Percentiles rank a stretch among this genome's conserved stretches.
phyloP scores from a whole-genome alignment of 371 early-diverging fungal species.

The Mortierella sp. region DNA sequence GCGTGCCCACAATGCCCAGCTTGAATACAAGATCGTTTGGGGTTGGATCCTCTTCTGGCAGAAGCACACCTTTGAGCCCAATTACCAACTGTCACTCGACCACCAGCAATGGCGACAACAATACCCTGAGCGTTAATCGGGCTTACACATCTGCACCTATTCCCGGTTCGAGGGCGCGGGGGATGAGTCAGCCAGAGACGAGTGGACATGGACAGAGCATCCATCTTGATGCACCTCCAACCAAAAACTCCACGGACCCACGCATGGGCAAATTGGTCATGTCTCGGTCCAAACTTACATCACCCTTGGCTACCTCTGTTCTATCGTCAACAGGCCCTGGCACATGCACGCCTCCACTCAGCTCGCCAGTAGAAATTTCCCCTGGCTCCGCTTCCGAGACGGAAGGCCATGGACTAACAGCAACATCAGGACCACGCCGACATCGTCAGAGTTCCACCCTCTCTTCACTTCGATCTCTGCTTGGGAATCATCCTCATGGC shows the following conservation, averaged over 20 bases:
- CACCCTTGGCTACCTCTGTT: slow-evolving; percentile 17
- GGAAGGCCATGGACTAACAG: not conserved
- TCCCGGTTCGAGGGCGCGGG: slow-evolving; percentile 28
- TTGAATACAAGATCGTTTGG: slow-evolving; percentile 13
- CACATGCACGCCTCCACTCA: slow-evolving; percentile 5
- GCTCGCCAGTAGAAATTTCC: slow-evolving; percentile 12
- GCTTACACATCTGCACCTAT: slow-evolving; percentile 35
- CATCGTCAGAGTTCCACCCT: slow-evolving; percentile 40
- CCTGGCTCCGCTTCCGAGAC: not conserved
- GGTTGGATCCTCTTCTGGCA: slow-evolving; percentile 5
- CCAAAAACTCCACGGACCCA: slow-evolving; percentile 9
- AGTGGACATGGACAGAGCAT: slow-evolving; percentile 3
- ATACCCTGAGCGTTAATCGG: slow-evolving; percentile 5
- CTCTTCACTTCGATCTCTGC: slow-evolving; percentile 41
- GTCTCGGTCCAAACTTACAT: slow-evolving; percentile 39
- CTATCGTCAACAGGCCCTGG: not conserved
- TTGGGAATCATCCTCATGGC: slow-evolving; percentile 50
- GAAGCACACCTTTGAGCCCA: not conserved
- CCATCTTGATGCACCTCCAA: slow-evolving; percentile 7
- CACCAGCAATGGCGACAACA: not conserved
- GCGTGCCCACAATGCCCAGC: slow-evolving; percentile 19
- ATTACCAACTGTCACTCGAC: slow-evolving; percentile 6
- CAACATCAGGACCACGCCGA: slow-evolving; percentile 6
- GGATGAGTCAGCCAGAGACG: slow-evolving; percentile 33
- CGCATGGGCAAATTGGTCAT: slow-evolving; percentile 27